phyloP scores from a whole-genome alignment of 148 eudicot genomes.

The Agrostemma githago region DNA sequence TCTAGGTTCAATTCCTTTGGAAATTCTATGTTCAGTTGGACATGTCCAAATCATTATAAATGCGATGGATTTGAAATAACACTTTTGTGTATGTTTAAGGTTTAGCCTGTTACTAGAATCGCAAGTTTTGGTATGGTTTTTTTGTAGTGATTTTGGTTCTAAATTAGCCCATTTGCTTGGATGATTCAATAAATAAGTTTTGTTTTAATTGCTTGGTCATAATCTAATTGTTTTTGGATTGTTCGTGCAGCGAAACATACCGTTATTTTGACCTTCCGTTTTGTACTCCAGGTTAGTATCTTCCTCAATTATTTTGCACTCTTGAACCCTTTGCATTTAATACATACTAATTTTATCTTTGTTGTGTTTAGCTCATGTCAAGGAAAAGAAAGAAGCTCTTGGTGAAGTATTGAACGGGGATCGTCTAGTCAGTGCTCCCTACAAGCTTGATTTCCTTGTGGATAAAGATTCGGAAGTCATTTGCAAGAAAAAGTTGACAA shows the following conservation, averaged over 20 bases:
- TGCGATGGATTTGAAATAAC: background rate
- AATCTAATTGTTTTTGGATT: constrained; percentile 8
- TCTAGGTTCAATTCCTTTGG: background rate
- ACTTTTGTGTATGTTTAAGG: background rate
- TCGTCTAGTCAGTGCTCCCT: constrained; percentile 63
- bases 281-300: constrained; percentile 46
- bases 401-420: constrained; percentile 77
- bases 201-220: background rate
- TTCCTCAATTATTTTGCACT: background rate
- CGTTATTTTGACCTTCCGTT: constrained; percentile 74
- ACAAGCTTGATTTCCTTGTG: constrained; percentile 50
- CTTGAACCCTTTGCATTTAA: background rate
- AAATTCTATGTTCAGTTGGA: background rate
- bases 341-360: background rate
- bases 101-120: background rate
- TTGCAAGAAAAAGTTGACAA: constrained; percentile 47
- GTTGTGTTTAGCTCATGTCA: constrained; percentile 39
- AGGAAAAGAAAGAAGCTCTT: constrained; percentile 71
- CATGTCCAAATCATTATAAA: background rate
- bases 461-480: constrained; percentile 54
- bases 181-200: background rate
- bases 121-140: background rate
- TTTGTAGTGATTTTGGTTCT: background rate
- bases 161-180: background rate
- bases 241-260: constrained; percentile 55